A percentile compares a stretch with the other conserved stretches of the same genome.
These are phyloP conservation scores for Medicago lupulina DNA, from an alignment of 306 rosid species.

Conservation along the genomic window DNA sequence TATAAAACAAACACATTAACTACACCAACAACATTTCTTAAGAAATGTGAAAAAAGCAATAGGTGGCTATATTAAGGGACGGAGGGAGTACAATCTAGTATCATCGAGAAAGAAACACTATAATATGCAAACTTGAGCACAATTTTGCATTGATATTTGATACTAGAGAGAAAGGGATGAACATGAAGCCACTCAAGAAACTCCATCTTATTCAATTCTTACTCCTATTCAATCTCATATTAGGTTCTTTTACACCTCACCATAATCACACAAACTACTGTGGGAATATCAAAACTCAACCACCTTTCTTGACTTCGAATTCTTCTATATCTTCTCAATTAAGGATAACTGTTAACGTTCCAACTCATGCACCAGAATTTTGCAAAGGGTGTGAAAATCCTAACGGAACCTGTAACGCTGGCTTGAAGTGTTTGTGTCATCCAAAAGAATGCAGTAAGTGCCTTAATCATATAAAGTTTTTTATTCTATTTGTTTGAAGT, in stretches of 20 bases:
- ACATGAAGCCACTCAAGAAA: slow-evolving; percentile 51
- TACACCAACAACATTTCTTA: too few relatives aligned
- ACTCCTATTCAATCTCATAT: slow-evolving; percentile 47
- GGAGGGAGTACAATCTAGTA: slow-evolving; percentile 23
- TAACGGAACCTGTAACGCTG: slow-evolving; percentile 72
- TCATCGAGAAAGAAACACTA: slow-evolving; percentile 33
- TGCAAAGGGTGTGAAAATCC: slow-evolving; percentile 69
- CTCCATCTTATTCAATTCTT: slow-evolving; percentile 46
- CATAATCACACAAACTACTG: slow-evolving; percentile 44
- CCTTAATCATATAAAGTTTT: not conserved
- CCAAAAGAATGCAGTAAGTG: slow-evolving; percentile 77
- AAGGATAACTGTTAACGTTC: slow-evolving; percentile 60
- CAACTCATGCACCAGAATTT: slow-evolving; percentile 60
- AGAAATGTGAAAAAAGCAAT: too few relatives aligned
- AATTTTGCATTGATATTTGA: not conserved
- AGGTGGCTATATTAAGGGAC: too few relatives aligned
- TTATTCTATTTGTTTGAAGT: not conserved
- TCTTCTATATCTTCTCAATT: slow-evolving; percentile 42
- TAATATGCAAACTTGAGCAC: slow-evolving; percentile 22
- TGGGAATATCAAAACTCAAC: slow-evolving; percentile 53
- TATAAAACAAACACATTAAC: too few relatives aligned
- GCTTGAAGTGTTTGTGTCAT: slow-evolving; percentile 80
- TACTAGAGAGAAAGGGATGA: slow-evolving; percentile 19
- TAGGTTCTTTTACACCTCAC: slow-evolving; percentile 48
- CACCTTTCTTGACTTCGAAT: slow-evolving; percentile 51